phyloP scores from a whole-genome alignment of 1,139 yeast species.

The Suhomyces terraborum region DNA sequence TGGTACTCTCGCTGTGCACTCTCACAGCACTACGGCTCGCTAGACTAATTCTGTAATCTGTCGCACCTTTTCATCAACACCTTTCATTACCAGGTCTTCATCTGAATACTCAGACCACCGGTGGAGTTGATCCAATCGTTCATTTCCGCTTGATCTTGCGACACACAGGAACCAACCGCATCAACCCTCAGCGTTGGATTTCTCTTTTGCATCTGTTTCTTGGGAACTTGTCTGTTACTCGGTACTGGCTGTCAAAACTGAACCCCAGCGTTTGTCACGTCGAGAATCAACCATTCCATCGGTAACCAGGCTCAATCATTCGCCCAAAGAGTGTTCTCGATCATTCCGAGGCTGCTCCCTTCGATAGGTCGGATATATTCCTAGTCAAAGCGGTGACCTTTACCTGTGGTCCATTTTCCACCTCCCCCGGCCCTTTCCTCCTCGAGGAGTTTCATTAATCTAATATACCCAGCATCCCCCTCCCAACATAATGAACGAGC shows the following conservation, averaged over 20 bases:
- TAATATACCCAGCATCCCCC: background rate
- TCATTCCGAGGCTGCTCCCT: background rate
- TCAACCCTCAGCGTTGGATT: background rate
- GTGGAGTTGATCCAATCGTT: constrained; percentile 5
- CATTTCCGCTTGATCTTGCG: background rate
- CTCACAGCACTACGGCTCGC: too few relatives aligned
- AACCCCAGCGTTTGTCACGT: background rate
- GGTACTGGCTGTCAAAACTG: background rate
- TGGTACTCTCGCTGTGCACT: too few relatives aligned
- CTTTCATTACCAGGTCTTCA: constrained; percentile 3
- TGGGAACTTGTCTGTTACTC: background rate
- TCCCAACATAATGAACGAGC: constrained; percentile 1
- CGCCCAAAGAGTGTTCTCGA: background rate
- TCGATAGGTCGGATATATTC: background rate
- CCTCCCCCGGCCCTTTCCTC: too few relatives aligned
- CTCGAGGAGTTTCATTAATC: too few relatives aligned
- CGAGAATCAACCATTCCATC: constrained; percentile 1
- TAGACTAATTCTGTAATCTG: too few relatives aligned
- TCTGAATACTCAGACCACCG: background rate
- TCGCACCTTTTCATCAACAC: constrained; percentile 2
- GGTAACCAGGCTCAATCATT: constrained; percentile 2
- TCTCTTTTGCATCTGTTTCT: background rate
- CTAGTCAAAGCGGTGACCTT: background rate
- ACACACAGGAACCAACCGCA: background rate
- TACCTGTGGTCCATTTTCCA: too few relatives aligned